Evolutionary conservation across 257 asterid species (phyloP).

Genomic region (Solanum piurae): DNA sequence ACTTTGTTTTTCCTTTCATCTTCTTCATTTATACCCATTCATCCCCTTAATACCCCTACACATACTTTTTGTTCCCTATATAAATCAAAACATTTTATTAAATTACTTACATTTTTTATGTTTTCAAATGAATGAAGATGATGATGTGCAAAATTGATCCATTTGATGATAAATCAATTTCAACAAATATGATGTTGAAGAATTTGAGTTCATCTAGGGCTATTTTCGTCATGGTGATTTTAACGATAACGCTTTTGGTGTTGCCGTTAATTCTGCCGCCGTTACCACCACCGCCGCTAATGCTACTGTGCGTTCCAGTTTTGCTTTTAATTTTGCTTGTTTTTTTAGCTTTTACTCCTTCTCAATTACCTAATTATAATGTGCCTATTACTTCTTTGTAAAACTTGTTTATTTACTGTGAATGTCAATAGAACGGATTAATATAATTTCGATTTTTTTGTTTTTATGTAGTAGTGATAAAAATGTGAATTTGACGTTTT

Average conservation of each 20-base stretch:
- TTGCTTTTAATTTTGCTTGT: constrained; percentile 38
- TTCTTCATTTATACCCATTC: not conserved
- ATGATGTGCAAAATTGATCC: constrained; percentile 13
- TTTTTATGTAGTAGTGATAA: not conserved
- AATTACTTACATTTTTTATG: not conserved
- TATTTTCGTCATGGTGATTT: constrained; percentile 16
- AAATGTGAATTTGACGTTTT: not conserved
- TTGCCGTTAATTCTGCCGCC: constrained; percentile 59
- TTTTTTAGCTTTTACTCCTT: constrained; percentile 36
- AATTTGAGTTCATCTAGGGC: constrained; percentile 6
- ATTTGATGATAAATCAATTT: not conserved
- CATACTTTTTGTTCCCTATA: not conserved
- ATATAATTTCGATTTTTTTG: not conserved
- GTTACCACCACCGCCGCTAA: constrained; percentile 56
- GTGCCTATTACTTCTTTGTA: not conserved
- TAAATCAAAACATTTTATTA: not conserved
- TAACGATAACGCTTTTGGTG: constrained; percentile 18
- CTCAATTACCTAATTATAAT: constrained; percentile 13
- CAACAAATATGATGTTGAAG: constrained; percentile 2
- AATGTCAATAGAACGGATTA: not conserved
- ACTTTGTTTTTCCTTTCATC: not conserved
- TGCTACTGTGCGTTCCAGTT: constrained; percentile 46
- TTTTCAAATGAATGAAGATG: not conserved
- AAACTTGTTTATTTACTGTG: not conserved
- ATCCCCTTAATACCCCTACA: not conserved